phyloP scores from a whole-genome alignment of 129 eudicot genomes.

The Artemisia tridentata region DNA sequence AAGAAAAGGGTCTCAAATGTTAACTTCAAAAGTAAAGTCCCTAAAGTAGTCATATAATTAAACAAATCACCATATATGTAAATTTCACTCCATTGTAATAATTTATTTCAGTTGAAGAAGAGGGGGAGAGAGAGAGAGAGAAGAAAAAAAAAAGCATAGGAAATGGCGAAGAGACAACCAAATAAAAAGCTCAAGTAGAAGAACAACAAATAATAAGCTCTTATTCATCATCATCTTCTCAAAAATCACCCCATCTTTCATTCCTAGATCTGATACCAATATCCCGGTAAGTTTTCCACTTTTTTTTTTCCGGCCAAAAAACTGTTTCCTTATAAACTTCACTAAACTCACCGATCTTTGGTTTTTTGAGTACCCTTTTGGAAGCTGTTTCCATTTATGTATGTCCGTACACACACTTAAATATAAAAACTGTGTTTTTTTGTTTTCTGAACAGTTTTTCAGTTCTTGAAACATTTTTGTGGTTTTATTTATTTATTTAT shows the following conservation, averaged over 20 bases:
- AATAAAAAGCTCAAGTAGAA: slow-evolving; percentile 27
- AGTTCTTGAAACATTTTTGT: slow-evolving; percentile 25
- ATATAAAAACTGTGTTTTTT: background rate
- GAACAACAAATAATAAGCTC: slow-evolving; percentile 24
- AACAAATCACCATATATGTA: slow-evolving; percentile 7
- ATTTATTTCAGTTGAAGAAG: slow-evolving; percentile 31
- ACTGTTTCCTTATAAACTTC: slow-evolving; percentile 11
- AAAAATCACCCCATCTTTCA: slow-evolving; percentile 28
- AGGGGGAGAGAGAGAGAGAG: slow-evolving; percentile 36
- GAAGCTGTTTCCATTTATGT: slow-evolving; percentile 11
- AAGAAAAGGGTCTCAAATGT: slow-evolving; percentile 14
- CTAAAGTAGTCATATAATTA: slow-evolving; percentile 1
- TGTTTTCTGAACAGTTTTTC: slow-evolving; percentile 15
- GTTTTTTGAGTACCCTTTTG: slow-evolving; percentile 27
- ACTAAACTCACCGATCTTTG: slow-evolving; percentile 37
- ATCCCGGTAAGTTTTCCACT: slow-evolving; percentile 31
- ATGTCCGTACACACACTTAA: slow-evolving; percentile 20
- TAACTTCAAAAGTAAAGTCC: background rate
- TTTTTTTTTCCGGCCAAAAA: slow-evolving; percentile 14
- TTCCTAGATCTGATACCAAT: slow-evolving; percentile 46
- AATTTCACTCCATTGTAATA: slow-evolving; percentile 31
- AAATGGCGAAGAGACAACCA: slow-evolving; percentile 47
- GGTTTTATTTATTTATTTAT: slow-evolving; percentile 17
- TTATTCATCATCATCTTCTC: slow-evolving; percentile 18
- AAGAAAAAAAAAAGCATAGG: background rate